Percentiles rank a stretch among this genome's conserved stretches.
phyloP scores from a whole-genome alignment of 345 rosid species.

The Angophora floribunda region DNA sequence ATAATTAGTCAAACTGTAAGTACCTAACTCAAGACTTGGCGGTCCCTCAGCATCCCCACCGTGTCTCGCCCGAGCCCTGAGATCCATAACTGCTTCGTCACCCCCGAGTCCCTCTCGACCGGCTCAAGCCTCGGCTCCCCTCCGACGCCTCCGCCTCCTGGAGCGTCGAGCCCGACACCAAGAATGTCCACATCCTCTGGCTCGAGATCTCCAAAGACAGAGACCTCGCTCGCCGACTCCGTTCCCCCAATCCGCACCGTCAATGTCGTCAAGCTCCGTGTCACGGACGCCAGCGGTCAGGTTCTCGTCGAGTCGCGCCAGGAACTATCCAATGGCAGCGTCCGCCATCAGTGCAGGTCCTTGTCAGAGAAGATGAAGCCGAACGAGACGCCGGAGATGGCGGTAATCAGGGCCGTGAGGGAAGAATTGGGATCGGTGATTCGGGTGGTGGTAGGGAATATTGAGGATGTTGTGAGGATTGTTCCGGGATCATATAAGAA shows the following conservation, averaged over 20 bases:
- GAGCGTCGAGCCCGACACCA: conserved; percentile 88
- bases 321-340: conserved; percentile 67
- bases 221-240: conserved; percentile 54
- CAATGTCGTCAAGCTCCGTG: conserved; percentile 52
- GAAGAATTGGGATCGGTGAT: conserved; percentile 73
- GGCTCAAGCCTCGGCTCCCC: conserved; percentile 73
- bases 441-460: not conserved
- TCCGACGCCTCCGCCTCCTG: conserved; percentile 70
- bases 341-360: conserved; percentile 52
- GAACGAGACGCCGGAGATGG: conserved; percentile 45
- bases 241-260: conserved; percentile 75
- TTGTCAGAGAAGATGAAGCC: conserved; percentile 92
- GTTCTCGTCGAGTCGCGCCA: conserved; percentile 64
- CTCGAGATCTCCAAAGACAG: conserved; percentile 79
- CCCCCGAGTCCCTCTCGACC: conserved; percentile 74
- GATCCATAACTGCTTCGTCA: conserved; percentile 23
- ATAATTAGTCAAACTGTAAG: too few relatives aligned
- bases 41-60: conserved; percentile 26
- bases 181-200: conserved; percentile 95
- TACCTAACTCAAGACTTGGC: not conserved
- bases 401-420: conserved; percentile 52
- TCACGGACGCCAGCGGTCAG: conserved; percentile 20
- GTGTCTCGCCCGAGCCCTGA: conserved; percentile 24
- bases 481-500: conserved; percentile 42
- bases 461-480: conserved; percentile 13